Percentiles rank a stretch among this genome's conserved stretches.
phyloP scores from a whole-genome alignment of 106 monocot genomes.

The Allium sativum region DNA sequence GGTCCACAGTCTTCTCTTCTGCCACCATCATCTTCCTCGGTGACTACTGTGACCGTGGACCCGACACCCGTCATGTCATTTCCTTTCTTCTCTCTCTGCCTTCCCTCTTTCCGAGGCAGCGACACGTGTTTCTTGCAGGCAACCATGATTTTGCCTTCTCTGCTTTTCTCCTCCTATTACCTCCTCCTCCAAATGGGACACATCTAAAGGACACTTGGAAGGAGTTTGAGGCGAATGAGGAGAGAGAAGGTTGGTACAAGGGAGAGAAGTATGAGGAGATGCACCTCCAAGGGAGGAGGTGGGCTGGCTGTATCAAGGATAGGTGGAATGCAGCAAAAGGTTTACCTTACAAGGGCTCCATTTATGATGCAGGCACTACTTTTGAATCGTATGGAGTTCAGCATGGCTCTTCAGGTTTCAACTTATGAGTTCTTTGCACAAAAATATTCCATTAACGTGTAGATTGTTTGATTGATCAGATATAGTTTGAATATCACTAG shows the following conservation, averaged over 20 bases:
- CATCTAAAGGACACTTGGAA: constrained; percentile 54
- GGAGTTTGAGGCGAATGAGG: constrained; percentile 63
- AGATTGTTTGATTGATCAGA: neutral
- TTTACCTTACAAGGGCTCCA: constrained; percentile 64
- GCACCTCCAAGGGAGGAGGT: constrained; percentile 93
- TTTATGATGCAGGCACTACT: constrained; percentile 77
- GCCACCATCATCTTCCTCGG: constrained; percentile 94
- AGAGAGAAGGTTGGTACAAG: constrained; percentile 85
- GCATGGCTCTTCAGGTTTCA: constrained; percentile 73
- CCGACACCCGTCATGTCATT: constrained; percentile 60
- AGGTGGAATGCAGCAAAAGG: constrained; percentile 57
- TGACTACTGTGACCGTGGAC: constrained; percentile 95
- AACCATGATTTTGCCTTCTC: constrained; percentile 99
- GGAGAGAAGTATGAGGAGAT: constrained; percentile 65
- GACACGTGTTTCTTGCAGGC: constrained; percentile 89
- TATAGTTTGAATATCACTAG: neutral
- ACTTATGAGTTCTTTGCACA: no score
- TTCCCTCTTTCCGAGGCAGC: constrained; percentile 54
- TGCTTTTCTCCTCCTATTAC: constrained; percentile 82
- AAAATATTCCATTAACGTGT: no score
- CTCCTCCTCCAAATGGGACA: constrained; percentile 50
- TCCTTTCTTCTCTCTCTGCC: constrained; percentile 77
- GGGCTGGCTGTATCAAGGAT: constrained; percentile 60
- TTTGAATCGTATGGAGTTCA: constrained; percentile 86
- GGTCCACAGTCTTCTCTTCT: constrained; percentile 42